Base-by-base conservation (phyloP, 2,329 filamentous ascomycete genomes). In the Pyrenochaeta sp. region DNA sequence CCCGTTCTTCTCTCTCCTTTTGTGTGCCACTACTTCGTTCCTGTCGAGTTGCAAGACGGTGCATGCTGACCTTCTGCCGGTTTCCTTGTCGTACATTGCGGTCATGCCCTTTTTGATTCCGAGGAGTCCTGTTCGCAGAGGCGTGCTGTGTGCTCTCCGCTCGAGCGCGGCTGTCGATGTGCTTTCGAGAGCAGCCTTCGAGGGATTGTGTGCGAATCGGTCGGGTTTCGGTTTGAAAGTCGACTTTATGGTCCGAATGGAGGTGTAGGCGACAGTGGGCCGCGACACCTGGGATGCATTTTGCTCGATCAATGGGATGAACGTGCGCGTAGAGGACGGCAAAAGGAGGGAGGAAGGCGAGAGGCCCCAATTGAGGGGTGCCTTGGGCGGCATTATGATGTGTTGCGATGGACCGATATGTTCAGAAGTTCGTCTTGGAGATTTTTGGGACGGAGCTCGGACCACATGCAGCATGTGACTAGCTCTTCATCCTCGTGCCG, bases 91-190 rank as follows among this genome's bases (percentile, higher is more conserved):
- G 80, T 88, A 97, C 55, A 96, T 75, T 48, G 88, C 92, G 29
- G 91, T 96, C 89, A 99, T 97, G 72, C 94, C 94, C 76, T 92
- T 93, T 77, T 99, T 99, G 68, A 86, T 81, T 9, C 88, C 91
- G 32, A 99, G 80, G 7, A 90, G 86, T 20, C 94, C 94, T 2
- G 91, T 86, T 19, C 94, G 88, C 28, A 82, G 75, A 6, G 85
- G 84, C 8, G 84, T 77, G 0, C 78, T 82, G 53, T 76, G 75
- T 26, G 77, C 63, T 69, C 81, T 83, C 35, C 83, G 81, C 43
- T 77, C 72, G 42, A 85, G 77, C 3, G 85, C 84, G n/a, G 81
- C 82, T 3, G 78, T 75, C 7, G 78, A 76, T 7, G 80, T 81
- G 44, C 81, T 77, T 42, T 77, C 73, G 23, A 87, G 76, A n/a